These are phyloP conservation scores for Cladorrhinum samala DNA, from an alignment of 495 filamentous ascomycete species.

Conservation along the genomic window DNA sequence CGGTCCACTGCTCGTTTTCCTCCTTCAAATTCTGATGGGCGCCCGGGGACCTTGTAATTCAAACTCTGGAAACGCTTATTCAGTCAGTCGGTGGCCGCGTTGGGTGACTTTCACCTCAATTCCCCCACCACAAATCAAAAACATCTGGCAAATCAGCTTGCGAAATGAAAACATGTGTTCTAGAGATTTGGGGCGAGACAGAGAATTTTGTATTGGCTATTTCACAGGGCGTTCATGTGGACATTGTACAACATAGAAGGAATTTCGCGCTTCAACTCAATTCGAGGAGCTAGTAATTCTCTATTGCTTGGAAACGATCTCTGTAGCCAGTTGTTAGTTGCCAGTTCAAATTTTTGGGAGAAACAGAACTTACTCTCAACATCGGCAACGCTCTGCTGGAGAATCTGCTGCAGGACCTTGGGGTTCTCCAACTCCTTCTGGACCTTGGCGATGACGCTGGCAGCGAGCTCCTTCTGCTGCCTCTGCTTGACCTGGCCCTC, in stretches of 20 bases:
- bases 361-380: conserved; percentile 76
- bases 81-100: not conserved
- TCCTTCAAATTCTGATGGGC: too few relatives aligned
- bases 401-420: conserved; percentile 87
- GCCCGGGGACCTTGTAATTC: too few relatives aligned
- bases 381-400: conserved; percentile 90
- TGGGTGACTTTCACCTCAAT: too few relatives aligned
- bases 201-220: conserved; percentile 35
- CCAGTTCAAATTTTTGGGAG: not conserved
- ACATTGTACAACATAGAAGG: conserved; percentile 44
- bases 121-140: too few relatives aligned
- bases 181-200: conserved; percentile 8
- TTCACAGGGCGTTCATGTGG: conserved; percentile 40
- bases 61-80: not conserved
- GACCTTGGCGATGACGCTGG: conserved; percentile 89
- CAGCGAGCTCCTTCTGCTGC: conserved; percentile 92
- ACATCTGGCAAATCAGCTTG: not conserved
- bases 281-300: conserved; percentile 30
- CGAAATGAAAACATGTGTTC: too few relatives aligned
- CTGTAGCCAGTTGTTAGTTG: conserved; percentile 31
- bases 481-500: conserved; percentile 97
- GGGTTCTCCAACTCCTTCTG: conserved; percentile 97
- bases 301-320: conserved; percentile 53
- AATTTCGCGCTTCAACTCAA: conserved; percentile 31
- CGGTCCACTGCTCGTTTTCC: too few relatives aligned